Base-by-base conservation (phyloP, 805 yeast genomes). In the Nakazawaea anatomiae region DNA sequence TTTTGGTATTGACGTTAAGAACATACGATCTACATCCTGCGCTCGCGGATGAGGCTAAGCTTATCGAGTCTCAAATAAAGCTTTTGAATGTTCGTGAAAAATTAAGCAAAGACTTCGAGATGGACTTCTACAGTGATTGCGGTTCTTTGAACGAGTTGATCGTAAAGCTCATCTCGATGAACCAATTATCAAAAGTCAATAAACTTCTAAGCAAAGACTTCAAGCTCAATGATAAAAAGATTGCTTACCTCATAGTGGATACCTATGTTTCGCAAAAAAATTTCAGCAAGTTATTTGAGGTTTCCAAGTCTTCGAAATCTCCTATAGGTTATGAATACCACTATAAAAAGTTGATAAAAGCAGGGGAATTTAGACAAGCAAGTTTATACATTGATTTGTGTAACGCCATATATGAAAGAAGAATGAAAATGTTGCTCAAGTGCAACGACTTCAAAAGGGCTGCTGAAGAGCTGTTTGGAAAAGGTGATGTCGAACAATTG, bases 311-410 rank as follows among this genome's bases (percentile, higher is more conserved):
- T 1, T 72, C 70, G 43, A 83, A 79, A 54, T 80, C 94, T 0
- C 86, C 88, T 0, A 86, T 89, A 41, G 90, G 92, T 0, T 84
- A 83, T 53, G 75, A 73, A 53, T 82, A 85, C 0, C 82, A 89
- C 55, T 86, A 73, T 50, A 69, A 75, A 12, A 76, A 79, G 39
- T 74, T 84, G 39, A 58, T 77, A 40, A 72, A 71, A 50, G 70
- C 75, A 4, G 87, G 82, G 0, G 83, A 84, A 34, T 67, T 72
- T 39, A 69, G 78, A 27, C 82, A 82, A 46, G 88, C 92, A 1
- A 74, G 83, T 0, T 60, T 67, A 18, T 88, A 84, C 58, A 75
- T 89, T 18, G 67, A 72, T 14, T 66, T 80, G 64, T 81, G 87
- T 57, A 68, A 67, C 27, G 55, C 78, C 42, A 60, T 71, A 5